These are phyloP conservation scores for Annulohypoxylon moriforme DNA, from an alignment of 495 filamentous ascomycete genomes.

Conservation along the genomic window DNA sequence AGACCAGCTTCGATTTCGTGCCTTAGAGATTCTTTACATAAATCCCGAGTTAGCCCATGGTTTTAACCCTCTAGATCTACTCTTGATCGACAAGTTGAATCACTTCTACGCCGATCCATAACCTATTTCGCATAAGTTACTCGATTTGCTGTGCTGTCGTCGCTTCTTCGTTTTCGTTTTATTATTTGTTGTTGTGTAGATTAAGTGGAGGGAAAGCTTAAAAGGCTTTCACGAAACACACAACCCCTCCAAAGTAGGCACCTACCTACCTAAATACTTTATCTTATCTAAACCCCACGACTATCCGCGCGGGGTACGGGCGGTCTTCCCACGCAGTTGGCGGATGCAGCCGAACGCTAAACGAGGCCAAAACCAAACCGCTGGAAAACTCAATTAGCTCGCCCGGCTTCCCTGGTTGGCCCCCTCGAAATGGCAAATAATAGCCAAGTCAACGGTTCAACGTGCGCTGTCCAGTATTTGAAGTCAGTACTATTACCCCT, in stretches of 20 bases:
- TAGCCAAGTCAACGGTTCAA: slow-evolving; percentile 36
- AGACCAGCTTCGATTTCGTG: neutral
- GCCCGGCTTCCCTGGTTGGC: slow-evolving; percentile 2
- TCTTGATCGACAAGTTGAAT: slow-evolving; percentile 28
- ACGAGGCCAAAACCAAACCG: slow-evolving; percentile 32
- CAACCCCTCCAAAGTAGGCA: neutral
- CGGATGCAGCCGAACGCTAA: slow-evolving; percentile 44
- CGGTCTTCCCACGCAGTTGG: slow-evolving; percentile 20
- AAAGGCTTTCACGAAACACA: slow-evolving; percentile 16
- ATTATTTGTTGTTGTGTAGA: slow-evolving; percentile 18
- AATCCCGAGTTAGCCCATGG: slow-evolving; percentile 8
- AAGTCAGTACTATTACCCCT: slow-evolving; percentile 26
- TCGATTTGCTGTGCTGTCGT: neutral
- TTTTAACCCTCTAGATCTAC: slow-evolving; percentile 17
- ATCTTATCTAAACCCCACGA: slow-evolving; percentile 28
- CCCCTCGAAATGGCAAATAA: slow-evolving; percentile 35
- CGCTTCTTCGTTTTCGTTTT: neutral
- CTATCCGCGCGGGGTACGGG: slow-evolving; percentile 17
- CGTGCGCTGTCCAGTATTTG: slow-evolving; percentile 43
- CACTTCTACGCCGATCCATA: slow-evolving; percentile 20
- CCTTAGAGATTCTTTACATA: slow-evolving; percentile 36
- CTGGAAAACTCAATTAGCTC: slow-evolving; percentile 36
- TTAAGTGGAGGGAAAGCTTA: neutral
- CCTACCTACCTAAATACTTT: slow-evolving; percentile 1
- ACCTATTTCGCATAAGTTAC: neutral